Conservation (phyloP, 2,329 filamentous ascomycete species). For the Chaetothyriales sp. region DNA sequence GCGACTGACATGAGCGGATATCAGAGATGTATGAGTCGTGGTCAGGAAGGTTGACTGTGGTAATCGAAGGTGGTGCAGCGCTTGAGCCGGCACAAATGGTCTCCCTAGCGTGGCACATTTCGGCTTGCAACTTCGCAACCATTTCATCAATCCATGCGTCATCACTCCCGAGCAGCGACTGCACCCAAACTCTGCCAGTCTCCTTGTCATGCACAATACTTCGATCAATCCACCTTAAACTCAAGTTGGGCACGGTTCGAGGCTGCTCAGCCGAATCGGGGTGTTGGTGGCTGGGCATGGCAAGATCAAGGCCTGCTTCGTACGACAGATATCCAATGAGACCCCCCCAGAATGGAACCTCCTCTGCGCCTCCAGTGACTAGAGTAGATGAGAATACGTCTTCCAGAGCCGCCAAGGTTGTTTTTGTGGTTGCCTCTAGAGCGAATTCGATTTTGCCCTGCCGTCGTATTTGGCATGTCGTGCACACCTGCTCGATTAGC, state of each 20-base stretch:
- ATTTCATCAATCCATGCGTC: constrained; percentile 36
- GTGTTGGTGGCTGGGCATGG: constrained; percentile 34
- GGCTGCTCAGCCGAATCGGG: background rate
- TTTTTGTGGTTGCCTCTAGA: constrained; percentile 1
- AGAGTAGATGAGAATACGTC: background rate
- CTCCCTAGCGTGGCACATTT: constrained; percentile 3
- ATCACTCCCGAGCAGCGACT: constrained; percentile 43
- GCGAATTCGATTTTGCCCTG: background rate
- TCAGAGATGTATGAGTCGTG: constrained; percentile 48
- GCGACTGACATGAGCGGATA: constrained; percentile 55
- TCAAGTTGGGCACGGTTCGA: constrained; percentile 51
- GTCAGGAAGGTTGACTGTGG: constrained; percentile 24
- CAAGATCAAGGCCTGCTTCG: constrained; percentile 49
- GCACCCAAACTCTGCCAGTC: constrained; percentile 48
- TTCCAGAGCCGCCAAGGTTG: background rate
- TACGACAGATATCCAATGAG: constrained; percentile 78
- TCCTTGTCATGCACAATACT: constrained; percentile 67
- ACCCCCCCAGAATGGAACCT: constrained; percentile 60
- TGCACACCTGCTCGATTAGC: constrained; percentile 33
- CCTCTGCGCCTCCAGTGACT: constrained; percentile 21
- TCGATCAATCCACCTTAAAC: constrained; percentile 60
- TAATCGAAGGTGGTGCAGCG: constrained; percentile 7
- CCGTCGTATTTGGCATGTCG: background rate
- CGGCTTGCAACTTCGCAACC: constrained; percentile 6
- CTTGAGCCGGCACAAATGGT: background rate